These are phyloP conservation scores for Pestalotiopsis sp. DNA, from an alignment of 2,329 filamentous ascomycete genomes.

Conservation along the genomic window DNA sequence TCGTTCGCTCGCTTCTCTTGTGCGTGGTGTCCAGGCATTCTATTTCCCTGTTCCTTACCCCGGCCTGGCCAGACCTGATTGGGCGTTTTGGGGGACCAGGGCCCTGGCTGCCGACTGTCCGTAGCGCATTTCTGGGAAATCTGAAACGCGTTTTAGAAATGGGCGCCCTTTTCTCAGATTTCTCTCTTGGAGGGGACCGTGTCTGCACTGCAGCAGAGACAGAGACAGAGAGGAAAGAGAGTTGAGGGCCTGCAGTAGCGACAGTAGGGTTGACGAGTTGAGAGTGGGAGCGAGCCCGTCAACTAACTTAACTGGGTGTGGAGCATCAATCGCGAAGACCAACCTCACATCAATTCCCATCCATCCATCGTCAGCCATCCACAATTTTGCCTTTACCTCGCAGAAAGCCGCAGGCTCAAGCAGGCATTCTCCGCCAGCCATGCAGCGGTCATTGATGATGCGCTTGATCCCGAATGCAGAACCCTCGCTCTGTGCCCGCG, in stretches of 20 bases:
- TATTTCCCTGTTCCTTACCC: constrained; percentile 2
- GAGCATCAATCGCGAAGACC: not conserved
- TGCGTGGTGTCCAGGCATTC: not conserved
- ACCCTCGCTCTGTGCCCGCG: not conserved
- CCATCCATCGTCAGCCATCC: not conserved
- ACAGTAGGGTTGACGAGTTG: not conserved
- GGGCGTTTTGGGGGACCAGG: not conserved
- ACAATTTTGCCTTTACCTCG: not conserved
- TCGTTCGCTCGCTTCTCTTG: not conserved
- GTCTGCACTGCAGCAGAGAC: not conserved
- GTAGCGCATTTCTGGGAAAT: constrained; percentile 7
- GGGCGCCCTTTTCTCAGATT: constrained; percentile 2
- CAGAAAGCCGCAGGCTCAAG: not conserved
- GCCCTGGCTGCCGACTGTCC: constrained; percentile 8
- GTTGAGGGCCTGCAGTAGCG: not conserved
- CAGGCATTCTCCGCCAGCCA: not conserved
- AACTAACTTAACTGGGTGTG: not conserved
- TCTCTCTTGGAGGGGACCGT: not conserved
- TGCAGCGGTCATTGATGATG: not conserved
- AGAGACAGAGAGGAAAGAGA: not conserved
- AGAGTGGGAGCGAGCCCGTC: not conserved
- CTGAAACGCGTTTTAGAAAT: constrained; percentile 12
- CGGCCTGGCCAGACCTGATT: not conserved
- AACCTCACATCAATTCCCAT: not conserved
- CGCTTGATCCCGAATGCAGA: not conserved